Base-by-base conservation (phyloP, 2,329 filamentous ascomycete species). In the Neospermospora avenae region DNA sequence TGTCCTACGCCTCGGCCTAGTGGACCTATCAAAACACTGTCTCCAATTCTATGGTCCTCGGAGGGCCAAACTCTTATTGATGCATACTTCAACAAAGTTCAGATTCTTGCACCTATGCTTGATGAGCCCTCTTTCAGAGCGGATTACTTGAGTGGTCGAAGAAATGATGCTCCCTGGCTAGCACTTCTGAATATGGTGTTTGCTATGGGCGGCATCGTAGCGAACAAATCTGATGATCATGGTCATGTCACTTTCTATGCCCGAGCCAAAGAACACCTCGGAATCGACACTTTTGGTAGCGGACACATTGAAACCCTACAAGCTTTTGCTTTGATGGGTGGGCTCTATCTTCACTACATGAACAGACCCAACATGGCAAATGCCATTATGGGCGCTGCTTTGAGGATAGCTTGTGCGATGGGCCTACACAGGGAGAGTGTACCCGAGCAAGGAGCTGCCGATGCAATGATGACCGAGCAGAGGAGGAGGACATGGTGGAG, bases 321-420 rank as follows among this genome's bases (percentile, higher is more conserved):
- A 70, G 85, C 88, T 1, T 74, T 91, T 16, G 84, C 84, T 2
- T 78, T 92, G 25, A 84, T 91, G 67, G 87, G 87, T 42, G 89
- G 89, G 28, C 89, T 86, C 75, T 92, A 92, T 71, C 82, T 91
- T 58, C 89, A 91, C 73, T 91, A 91, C 69, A 84, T 89, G 67
- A 90, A 90, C 74, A 81, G 87, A 20, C 88, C 88, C 1, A 91
- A 91, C 69, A 87, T 91, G 77, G 89, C 88, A 16, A 89, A 90
- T 70, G 84, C 87, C 24, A 78, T 91, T 10, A 82, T 89, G 69
- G 88, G 88, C 18, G 87, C 87, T 2, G 85, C 87, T 3, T 79
- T 90, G 58, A 80, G 88, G 57, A 89, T 91, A 82, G 88, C 88
- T n/a, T 88, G 85, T 62, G 85, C 87, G 1, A 78, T 91, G 28